phyloP scores from a whole-genome alignment of 192 early-diverging fungal genomes.

The Rhizoclosmatium globosum region DNA sequence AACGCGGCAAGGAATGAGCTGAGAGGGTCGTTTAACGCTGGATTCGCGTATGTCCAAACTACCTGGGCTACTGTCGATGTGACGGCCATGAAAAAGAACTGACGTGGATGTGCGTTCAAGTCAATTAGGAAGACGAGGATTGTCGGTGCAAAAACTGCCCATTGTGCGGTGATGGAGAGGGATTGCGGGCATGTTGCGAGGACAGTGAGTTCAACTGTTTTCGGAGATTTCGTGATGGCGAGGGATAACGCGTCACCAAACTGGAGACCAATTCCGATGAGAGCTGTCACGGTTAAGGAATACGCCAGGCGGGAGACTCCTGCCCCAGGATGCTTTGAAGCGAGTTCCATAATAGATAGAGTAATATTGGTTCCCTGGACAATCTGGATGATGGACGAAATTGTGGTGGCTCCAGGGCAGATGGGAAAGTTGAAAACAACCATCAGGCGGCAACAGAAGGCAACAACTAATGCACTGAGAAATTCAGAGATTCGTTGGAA shows the following conservation, averaged over 20 bases:
- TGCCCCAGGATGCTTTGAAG: slow-evolving; percentile 40
- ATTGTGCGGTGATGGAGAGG: neutral
- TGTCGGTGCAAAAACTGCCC: slow-evolving; percentile 44
- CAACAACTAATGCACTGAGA: slow-evolving; percentile 17
- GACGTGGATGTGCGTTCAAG: slow-evolving; percentile 44
- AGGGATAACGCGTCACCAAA: slow-evolving; percentile 40
- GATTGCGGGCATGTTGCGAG: slow-evolving; percentile 15
- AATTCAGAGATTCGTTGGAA: slow-evolving; percentile 17
- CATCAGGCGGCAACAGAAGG: slow-evolving; percentile 6
- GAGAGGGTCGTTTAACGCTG: slow-evolving; percentile 32
- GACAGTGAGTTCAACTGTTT: slow-evolving; percentile 26
- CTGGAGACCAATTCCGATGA: slow-evolving; percentile 51
- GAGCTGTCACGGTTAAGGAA: slow-evolving; percentile 44
- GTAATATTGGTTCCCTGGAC: slow-evolving; percentile 48
- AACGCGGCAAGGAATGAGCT: slow-evolving; percentile 39
- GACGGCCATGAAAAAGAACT: slow-evolving; percentile 46
- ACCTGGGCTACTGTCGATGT: slow-evolving; percentile 36
- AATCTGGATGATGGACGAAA: slow-evolving; percentile 44
- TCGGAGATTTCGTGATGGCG: neutral
- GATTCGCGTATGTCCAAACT: slow-evolving; percentile 8
- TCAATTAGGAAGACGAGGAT: slow-evolving; percentile 35
- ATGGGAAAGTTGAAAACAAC: slow-evolving; percentile 20
- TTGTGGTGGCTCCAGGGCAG: slow-evolving; percentile 25
- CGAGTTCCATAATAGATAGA: slow-evolving; percentile 47
- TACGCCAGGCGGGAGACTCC: slow-evolving; percentile 43